Evolutionary conservation across 2,329 filamentous ascomycete species (phyloP).

Genomic region (Metarhizium album): DNA sequence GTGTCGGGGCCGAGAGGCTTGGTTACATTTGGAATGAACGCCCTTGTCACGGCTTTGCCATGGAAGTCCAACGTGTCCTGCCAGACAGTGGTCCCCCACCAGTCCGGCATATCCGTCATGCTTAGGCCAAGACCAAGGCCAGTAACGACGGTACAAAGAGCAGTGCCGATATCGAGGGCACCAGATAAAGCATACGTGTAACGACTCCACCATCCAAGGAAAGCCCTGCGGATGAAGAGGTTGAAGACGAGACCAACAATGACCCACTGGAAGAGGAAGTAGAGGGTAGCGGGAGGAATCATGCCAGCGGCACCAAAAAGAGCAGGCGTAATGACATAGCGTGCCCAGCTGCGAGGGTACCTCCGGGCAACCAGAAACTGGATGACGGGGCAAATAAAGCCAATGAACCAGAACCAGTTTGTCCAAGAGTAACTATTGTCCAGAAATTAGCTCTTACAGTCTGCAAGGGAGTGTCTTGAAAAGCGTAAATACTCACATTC

Average conservation of each 20-base stretch:
- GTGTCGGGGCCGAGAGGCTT: constrained; percentile 17
- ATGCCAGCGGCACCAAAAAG: constrained; percentile 39
- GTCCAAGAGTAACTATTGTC: constrained; percentile 31
- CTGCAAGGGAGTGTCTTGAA: not conserved
- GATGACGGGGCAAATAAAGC: constrained; percentile 33
- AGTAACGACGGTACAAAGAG: constrained; percentile 44
- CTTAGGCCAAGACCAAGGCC: constrained; percentile 36
- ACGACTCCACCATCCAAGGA: constrained; percentile 42
- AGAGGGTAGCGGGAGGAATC: constrained; percentile 44
- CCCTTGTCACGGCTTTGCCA: constrained; percentile 17
- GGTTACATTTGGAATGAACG: constrained; percentile 15
- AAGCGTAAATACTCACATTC: constrained; percentile 12
- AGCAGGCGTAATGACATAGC: constrained; percentile 41
- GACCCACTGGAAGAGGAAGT: constrained; percentile 44
- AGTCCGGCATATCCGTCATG: constrained; percentile 31
- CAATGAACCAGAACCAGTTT: constrained; percentile 46
- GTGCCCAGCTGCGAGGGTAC: constrained; percentile 34
- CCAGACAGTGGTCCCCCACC: constrained; percentile 32
- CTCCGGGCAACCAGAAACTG: constrained; percentile 37
- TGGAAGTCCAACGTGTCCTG: constrained; percentile 21
- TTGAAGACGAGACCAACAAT: constrained; percentile 46
- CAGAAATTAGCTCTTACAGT: constrained; percentile 12
- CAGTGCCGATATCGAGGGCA: constrained; percentile 47
- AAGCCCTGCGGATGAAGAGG: constrained; percentile 37
- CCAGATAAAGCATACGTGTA: constrained; percentile 52